Evolutionary conservation across 805 yeast species (phyloP), one percentile per base, ranked within the genome.

Genomic region (Kuraishia ogatae): DNA sequence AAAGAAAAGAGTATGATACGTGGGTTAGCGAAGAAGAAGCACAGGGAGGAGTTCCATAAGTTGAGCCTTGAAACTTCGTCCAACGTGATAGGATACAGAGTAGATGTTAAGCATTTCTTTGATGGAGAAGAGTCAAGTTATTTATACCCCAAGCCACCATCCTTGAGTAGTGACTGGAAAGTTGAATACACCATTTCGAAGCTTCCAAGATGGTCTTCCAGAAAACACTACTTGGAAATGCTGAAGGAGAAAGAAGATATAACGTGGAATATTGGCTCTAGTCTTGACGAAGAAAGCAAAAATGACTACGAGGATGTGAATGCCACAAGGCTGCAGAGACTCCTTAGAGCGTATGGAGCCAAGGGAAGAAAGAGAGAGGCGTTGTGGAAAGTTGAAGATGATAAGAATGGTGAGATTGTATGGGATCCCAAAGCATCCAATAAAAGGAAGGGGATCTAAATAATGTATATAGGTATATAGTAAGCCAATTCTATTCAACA

Each of bases 101-200:
- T 79, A 10, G 59, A 58, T 5, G 67, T 73, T 0, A 62, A 66
- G 10, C 77, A 76, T 59, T 60, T 56, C 24, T 69, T 74, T 55
- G 66, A 73, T 51, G 75, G 69, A n/a, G 54, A 62, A n/a, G 59
- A 52, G 17, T 59, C 57, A 13, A 51, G 55, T 4, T 57, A 50
- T 8, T 52, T 47, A n/a, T 59, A 66, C 51, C 72, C 73, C 22
- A 62, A 66, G 1, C 73, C 73, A 19, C 57, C 68, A 2, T 35
- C 53, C 10, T 21, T 55, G 1, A 39, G 54, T 0, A 50, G 53
- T 29, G 52, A 52, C 0, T 71, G 75, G 75, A 62, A 61, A 8
- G 57, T 68, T 2, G 56, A 58, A n/a, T 66, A 67, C 51, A 51
- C 56, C 2, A 62, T 70, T 21, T 46, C 55, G 5, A 59, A 59